Evolutionary conservation across 2,329 filamentous ascomycete species (phyloP).

Genomic region (Clonostachys chloroleuca): DNA sequence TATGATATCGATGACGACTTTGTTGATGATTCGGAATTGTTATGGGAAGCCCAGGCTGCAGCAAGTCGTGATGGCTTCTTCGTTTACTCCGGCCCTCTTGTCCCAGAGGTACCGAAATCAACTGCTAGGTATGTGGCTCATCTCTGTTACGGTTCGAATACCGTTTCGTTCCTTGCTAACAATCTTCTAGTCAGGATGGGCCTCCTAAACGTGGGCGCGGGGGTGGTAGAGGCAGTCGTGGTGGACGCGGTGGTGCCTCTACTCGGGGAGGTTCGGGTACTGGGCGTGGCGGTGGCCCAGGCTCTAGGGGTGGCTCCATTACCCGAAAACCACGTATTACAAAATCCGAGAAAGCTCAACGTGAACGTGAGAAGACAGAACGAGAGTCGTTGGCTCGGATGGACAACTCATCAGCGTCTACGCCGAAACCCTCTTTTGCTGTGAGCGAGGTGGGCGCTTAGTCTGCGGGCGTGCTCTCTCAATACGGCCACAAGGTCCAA

Average conservation of each 20-base stretch:
- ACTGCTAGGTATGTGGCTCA: constrained; percentile 40
- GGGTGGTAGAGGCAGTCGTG: constrained; percentile 37
- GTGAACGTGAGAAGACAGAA: constrained; percentile 78
- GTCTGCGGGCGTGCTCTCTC: background rate
- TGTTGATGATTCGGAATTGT: constrained; percentile 87
- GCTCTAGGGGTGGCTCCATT: constrained; percentile 71
- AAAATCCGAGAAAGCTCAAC: constrained; percentile 77
- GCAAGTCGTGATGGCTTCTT: constrained; percentile 97
- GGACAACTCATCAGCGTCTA: constrained; percentile 27
- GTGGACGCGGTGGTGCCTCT: constrained; percentile 57
- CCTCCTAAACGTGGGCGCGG: constrained; percentile 65
- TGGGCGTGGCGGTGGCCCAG: constrained; percentile 50
- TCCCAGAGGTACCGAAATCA: constrained; percentile 80
- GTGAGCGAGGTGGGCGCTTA: constrained; percentile 28
- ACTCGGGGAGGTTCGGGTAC: constrained; percentile 45
- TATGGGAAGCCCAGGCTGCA: constrained; percentile 94
- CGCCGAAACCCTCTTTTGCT: constrained; percentile 26
- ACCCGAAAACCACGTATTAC: constrained; percentile 80
- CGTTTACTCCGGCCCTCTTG: constrained; percentile 88
- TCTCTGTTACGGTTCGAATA: background rate
- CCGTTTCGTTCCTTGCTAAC: constrained; percentile 22
- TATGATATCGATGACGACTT: constrained; percentile 82
- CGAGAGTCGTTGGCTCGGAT: constrained; percentile 50
- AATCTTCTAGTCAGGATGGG: constrained; percentile 58
- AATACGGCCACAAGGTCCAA: background rate